Base-by-base conservation (phyloP, 2,329 filamentous ascomycete species). In the Fusarium citri region DNA sequence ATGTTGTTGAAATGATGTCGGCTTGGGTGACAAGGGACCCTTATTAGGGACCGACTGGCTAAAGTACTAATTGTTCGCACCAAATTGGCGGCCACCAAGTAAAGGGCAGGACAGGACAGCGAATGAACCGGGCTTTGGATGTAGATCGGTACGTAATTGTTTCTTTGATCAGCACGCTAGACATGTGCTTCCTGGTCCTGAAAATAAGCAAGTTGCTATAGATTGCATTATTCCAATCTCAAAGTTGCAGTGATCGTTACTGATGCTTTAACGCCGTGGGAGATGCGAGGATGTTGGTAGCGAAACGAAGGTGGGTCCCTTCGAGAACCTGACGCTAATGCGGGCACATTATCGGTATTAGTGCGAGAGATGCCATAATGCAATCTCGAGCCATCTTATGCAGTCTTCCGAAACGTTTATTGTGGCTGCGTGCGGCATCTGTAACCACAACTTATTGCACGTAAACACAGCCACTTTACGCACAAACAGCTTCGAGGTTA, bases 11-110 rank as follows among this genome's bases (percentile, higher is more conserved):
- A 71, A 71, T 71, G 68, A 71, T 71, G 68, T 62, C 54, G 68
- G 68, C 64, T 69, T 71, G 67, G 68, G 64, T 56, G 68, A 71
- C 68, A 42, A 58, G 68, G 68, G 68, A 69, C 55, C 68, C 68
- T 71, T 71, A 69, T 66, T 71, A 71, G 68, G 68, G 64, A 62
- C 59, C 50, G 51, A 53, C 66, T 69, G 61, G 40, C 54, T 47
- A 55, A 55, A 59, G 49, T 23, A 51, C 48, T 37, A 22, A 40
- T 34, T 41, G 57, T 68, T 64, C 50, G 68, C 68, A 73, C 72
- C 64, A 65, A 70, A 67, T 61, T 63, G 63, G 63, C 68, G 54
- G 68, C 68, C 64, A 64, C 49, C 47, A 53, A 46, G 45, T 41
- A 51, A 59, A 57, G 56, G 6, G 18, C 34, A 37, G 34, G 55